Evolutionary conservation across 2,329 filamentous ascomycete species (phyloP).

Genomic region (Stachybotrys echinatus): DNA sequence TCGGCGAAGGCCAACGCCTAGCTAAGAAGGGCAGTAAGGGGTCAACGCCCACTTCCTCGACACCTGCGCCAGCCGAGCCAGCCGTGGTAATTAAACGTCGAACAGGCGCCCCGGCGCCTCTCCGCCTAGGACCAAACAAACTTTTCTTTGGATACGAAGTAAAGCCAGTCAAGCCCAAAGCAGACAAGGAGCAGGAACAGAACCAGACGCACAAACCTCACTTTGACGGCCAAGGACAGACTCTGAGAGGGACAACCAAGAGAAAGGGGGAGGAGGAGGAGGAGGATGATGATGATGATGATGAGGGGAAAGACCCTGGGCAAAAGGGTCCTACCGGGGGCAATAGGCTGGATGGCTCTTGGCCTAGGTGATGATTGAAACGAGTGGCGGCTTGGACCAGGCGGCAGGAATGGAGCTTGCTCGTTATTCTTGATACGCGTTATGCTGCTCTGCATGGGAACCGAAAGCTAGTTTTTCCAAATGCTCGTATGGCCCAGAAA

Average conservation of each 20-base stretch:
- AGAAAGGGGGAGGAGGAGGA: slow-evolving; percentile 56
- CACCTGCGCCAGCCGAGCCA: slow-evolving; percentile 50
- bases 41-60: slow-evolving; percentile 58
- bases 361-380: slow-evolving; percentile 17
- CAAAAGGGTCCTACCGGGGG: slow-evolving; percentile 41
- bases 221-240: slow-evolving; percentile 83
- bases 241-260: slow-evolving; percentile 64
- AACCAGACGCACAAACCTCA: slow-evolving; percentile 62
- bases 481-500: no score
- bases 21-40: slow-evolving; percentile 75
- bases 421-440: no score
- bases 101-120: slow-evolving; percentile 77
- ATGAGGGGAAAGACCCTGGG: slow-evolving; percentile 38
- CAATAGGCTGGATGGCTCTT: slow-evolving; percentile 38
- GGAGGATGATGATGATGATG: slow-evolving; percentile 36
- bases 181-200: slow-evolving; percentile 62
- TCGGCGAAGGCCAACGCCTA: slow-evolving; percentile 75
- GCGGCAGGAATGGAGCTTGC: no score
- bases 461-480: no score
- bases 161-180: slow-evolving; percentile 78
- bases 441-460: no score
- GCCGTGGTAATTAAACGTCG: slow-evolving; percentile 32
- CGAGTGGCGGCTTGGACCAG: neutral
- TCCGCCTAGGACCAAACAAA: slow-evolving; percentile 81
- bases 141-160: slow-evolving; percentile 96